These are phyloP conservation scores for Lophiotrema nucula DNA, from an alignment of 495 filamentous ascomycete genomes.

Conservation along the genomic window DNA sequence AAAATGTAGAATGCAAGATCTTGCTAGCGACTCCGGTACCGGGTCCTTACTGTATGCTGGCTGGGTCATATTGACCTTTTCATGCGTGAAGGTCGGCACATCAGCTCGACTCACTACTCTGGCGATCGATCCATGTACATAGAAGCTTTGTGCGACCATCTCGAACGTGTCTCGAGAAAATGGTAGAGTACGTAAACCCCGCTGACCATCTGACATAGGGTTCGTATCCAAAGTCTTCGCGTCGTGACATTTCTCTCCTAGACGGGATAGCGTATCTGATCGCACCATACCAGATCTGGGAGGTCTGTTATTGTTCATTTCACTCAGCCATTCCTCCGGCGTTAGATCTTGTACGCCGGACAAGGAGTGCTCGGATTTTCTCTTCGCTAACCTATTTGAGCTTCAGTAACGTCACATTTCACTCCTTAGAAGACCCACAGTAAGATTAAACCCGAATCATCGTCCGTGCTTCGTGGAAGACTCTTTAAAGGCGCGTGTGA, in stretches of 20 bases:
- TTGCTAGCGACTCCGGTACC: no score
- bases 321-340: background rate
- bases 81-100: background rate
- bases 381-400: background rate
- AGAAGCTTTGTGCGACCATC: background rate
- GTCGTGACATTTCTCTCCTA: background rate
- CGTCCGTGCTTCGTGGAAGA: no score
- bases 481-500: no score
- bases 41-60: conserved; percentile 1
- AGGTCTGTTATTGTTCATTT: background rate
- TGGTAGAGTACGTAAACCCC: background rate
- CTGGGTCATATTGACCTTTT: background rate
- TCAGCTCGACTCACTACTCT: conserved; percentile 6
- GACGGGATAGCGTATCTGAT: background rate
- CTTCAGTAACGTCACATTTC: no score
- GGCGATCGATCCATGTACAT: conserved; percentile 4
- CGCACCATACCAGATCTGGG: background rate
- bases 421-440: no score
- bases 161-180: conserved; percentile 7
- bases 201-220: background rate
- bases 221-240: background rate
- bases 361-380: background rate
- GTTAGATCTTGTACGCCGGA: background rate
- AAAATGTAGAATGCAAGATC: background rate
- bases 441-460: no score